These are phyloP conservation scores for Aspergillus arachidicola DNA, from an alignment of 2,329 filamentous ascomycete genomes.

Conservation along the genomic window DNA sequence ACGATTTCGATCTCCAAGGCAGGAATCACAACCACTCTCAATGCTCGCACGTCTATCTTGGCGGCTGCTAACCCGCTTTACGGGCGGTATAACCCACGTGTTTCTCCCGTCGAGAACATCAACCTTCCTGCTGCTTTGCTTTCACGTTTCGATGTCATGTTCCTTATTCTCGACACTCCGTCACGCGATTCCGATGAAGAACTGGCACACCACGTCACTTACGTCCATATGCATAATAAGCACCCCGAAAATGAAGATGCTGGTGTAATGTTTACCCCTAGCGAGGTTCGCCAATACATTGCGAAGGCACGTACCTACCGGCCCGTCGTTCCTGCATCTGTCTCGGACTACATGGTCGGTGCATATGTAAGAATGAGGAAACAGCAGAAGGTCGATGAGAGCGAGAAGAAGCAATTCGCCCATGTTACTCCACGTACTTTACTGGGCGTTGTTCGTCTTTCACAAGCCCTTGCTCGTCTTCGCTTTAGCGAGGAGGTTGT, in stretches of 20 bases:
- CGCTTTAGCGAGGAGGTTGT: constrained; percentile 84
- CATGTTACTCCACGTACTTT: constrained; percentile 94
- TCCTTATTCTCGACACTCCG: constrained; percentile 93
- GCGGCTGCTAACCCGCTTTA: constrained; percentile 97
- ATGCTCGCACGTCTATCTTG: constrained; percentile 92
- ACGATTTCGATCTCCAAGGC: constrained; percentile 86
- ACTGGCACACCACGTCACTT: constrained; percentile 90
- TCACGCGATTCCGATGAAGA: constrained; percentile 87
- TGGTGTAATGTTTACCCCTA: constrained; percentile 80
- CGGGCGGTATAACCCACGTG: constrained; percentile 94
- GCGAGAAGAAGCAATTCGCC: constrained; percentile 86
- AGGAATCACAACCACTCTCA: constrained; percentile 94
- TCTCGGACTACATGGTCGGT: constrained; percentile 95
- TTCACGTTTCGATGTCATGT: constrained; percentile 95
- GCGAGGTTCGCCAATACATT: constrained; percentile 95
- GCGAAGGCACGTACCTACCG: constrained; percentile 88
- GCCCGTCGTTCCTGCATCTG: constrained; percentile 78
- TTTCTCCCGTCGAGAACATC: constrained; percentile 98
- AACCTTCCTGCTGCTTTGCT: constrained; percentile 96
- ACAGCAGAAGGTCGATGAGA: constrained; percentile 87
- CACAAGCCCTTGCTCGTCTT: constrained; percentile 88
- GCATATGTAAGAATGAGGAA: constrained; percentile 95
- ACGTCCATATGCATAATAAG: constrained; percentile 94
- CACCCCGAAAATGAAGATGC: constrained; percentile 76
- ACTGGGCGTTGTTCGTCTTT: constrained; percentile 86